Evolutionary conservation across 148 eudicot species (phyloP).

Genomic region (Dianthus caryophyllus): DNA sequence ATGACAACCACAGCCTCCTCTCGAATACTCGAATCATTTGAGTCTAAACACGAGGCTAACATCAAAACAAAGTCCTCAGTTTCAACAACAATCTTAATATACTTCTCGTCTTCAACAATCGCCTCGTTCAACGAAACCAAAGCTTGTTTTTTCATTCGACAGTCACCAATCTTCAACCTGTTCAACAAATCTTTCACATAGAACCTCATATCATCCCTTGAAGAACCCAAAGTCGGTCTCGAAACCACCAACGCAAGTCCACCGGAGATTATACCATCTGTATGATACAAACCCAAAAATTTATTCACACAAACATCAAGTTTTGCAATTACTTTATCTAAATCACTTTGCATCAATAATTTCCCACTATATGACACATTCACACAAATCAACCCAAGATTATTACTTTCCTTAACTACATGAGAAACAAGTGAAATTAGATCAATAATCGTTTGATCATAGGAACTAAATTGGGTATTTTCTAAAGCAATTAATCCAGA

Average conservation of each 20-base stretch:
- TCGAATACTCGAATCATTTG: constrained; percentile 41
- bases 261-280: constrained; percentile 35
- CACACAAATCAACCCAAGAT: constrained; percentile 43
- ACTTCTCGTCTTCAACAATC: constrained; percentile 58
- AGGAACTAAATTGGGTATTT: constrained; percentile 14
- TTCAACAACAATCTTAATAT: constrained; percentile 53
- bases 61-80: constrained; percentile 31
- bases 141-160: constrained; percentile 59
- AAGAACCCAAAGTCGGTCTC: constrained; percentile 40
- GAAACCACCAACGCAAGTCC: constrained; percentile 59
- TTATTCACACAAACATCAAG: constrained; percentile 32
- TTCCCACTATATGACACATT: constrained; percentile 59
- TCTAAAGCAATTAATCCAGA: constrained; percentile 42
- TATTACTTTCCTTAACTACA: constrained; percentile 34
- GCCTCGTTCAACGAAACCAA: constrained; percentile 48
- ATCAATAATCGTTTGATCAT: constrained; percentile 27
- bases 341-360: constrained; percentile 86
- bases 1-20: constrained; percentile 48
- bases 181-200: constrained; percentile 61
- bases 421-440: constrained; percentile 22
- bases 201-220: constrained; percentile 59
- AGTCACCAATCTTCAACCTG: constrained; percentile 61
- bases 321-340: constrained; percentile 42
- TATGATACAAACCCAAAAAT: constrained; percentile 36
- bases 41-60: constrained; percentile 57